Percentiles rank a stretch among this genome's conserved stretches.
phyloP scores from a whole-genome alignment of 1,284 basidiomycete species.

The Moniliophthora roreri region DNA sequence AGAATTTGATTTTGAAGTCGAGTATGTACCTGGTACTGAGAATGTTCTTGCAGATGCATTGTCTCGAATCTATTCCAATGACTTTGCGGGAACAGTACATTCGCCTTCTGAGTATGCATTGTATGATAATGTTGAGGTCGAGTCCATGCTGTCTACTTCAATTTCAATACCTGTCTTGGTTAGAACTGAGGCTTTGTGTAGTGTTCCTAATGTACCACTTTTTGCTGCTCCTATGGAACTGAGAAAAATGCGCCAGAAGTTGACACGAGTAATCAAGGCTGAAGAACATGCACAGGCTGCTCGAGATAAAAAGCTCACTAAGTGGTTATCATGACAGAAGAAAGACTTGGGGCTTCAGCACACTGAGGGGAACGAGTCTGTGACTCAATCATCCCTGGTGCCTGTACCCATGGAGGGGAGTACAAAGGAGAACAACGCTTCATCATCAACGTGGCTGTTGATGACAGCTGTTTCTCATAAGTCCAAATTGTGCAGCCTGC shows the following conservation, averaged over 20 bases:
- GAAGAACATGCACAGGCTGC: not conserved
- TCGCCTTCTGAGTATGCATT: not conserved
- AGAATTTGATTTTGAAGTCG: conserved; percentile 17
- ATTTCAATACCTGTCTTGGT: not conserved
- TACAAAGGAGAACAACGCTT: too few relatives aligned
- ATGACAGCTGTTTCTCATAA: not conserved
- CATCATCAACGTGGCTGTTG: not conserved
- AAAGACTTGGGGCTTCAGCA: too few relatives aligned
- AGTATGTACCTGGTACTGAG: conserved; percentile 16
- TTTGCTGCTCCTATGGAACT: not conserved
- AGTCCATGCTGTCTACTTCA: not conserved
- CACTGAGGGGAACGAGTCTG: too few relatives aligned
- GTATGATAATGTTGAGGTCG: conserved; percentile 4
- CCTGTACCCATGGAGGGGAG: too few relatives aligned
- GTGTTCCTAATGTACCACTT: not conserved
- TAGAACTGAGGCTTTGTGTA: not conserved
- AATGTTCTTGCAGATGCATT: conserved; percentile 2
- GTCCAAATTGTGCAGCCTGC: not conserved
- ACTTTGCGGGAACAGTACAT: not conserved
- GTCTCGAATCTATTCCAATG: not conserved
- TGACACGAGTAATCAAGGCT: not conserved
- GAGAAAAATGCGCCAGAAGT: not conserved
- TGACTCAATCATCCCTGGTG: too few relatives aligned
- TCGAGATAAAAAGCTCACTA: too few relatives aligned
- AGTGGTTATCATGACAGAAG: too few relatives aligned